phyloP scores from a whole-genome alignment of 2,329 filamentous ascomycete species.

The Tolypocladium sp. region DNA sequence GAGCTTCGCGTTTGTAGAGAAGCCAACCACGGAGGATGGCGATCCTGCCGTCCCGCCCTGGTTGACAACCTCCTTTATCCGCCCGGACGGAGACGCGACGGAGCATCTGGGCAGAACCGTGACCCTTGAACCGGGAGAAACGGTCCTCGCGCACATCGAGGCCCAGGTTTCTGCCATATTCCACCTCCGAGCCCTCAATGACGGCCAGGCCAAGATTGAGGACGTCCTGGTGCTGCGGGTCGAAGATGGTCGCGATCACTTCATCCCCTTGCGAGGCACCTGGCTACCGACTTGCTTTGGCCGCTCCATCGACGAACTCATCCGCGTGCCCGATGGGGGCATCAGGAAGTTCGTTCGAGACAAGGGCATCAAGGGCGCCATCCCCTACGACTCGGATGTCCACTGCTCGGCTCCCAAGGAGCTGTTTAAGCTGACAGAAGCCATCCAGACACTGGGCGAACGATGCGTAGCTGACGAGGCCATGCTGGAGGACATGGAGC shows the following conservation, averaged over 20 bases:
- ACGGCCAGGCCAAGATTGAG: constrained; percentile 57
- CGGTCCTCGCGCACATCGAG: constrained; percentile 60
- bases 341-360: constrained; percentile 45
- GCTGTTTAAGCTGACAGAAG: constrained; percentile 80
- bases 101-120: constrained; percentile 38
- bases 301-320: constrained; percentile 79
- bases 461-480: constrained; percentile 50
- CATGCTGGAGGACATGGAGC: constrained; percentile 45
- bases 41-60: constrained; percentile 45
- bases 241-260: constrained; percentile 78
- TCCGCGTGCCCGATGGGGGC: constrained; percentile 74
- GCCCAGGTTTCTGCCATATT: constrained; percentile 55
- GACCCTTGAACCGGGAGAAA: constrained; percentile 76
- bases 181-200: constrained; percentile 63
- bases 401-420: constrained; percentile 79
- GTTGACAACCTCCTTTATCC: constrained; percentile 60
- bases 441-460: constrained; percentile 51
- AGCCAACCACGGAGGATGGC: constrained; percentile 43
- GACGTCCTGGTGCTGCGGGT: constrained; percentile 85
- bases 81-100: constrained; percentile 21
- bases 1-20: constrained; percentile 70
- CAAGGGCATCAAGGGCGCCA: constrained; percentile 34
- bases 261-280: constrained; percentile 67
- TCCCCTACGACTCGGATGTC: constrained; percentile 47
- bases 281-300: constrained; percentile 83